Percentiles rank a stretch among this genome's conserved stretches.
phyloP scores from a whole-genome alignment of 352 stramenopile genomes.

The Globisporangium irregulare region DNA sequence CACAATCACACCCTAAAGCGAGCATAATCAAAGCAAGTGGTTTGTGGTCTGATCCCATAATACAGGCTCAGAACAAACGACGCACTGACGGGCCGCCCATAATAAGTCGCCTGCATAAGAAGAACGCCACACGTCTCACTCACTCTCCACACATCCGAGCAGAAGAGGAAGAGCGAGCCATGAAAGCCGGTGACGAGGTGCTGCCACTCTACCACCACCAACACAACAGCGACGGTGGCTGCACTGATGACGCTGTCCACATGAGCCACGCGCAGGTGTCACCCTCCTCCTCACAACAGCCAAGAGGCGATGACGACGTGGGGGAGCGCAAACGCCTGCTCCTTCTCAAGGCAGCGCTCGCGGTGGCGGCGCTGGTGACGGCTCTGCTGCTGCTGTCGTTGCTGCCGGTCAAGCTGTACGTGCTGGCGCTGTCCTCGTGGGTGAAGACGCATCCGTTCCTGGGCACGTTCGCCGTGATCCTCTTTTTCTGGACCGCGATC shows the following conservation, averaged over 20 bases:
- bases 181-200: not conserved
- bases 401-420: constrained; percentile 46
- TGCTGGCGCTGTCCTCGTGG: constrained; percentile 41
- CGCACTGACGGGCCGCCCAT: not conserved
- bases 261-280: not conserved
- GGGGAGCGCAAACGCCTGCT: not conserved
- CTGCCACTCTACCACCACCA: constrained; percentile 8
- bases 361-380: not conserved
- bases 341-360: constrained; percentile 6
- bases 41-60: too few relatives aligned
- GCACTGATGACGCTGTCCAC: not conserved
- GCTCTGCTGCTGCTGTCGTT: constrained; percentile 28
- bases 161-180: not conserved
- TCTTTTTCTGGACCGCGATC: constrained; percentile 62
- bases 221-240: not conserved
- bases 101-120: not conserved
- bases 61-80: too few relatives aligned
- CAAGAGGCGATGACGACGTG: not conserved
- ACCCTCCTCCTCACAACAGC: not conserved
- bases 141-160: not conserved
- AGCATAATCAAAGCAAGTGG: not conserved
- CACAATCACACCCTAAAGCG: not conserved
- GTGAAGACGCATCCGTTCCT: constrained; percentile 46
- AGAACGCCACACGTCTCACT: not conserved
- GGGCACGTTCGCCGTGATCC: constrained; percentile 45